phyloP scores from a whole-genome alignment of 2,329 filamentous ascomycete genomes.

The Nothopassalora personata region DNA sequence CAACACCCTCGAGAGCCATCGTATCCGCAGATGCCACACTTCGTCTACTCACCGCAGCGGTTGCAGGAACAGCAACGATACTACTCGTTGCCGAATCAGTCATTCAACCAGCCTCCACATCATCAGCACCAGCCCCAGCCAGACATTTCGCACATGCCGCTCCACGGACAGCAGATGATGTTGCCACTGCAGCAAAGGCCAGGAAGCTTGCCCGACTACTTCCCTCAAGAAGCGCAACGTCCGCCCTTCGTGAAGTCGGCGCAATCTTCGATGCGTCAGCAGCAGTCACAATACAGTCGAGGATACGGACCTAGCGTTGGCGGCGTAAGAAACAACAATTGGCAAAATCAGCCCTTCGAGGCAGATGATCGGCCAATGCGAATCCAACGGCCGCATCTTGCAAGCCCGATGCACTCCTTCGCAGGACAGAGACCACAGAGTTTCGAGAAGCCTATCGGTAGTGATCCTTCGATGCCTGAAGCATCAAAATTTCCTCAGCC shows the following conservation, averaged over 20 bases:
- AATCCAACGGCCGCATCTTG: not conserved
- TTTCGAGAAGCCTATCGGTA: conserved; percentile 34
- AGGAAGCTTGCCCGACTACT: conserved; percentile 16
- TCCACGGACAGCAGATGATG: conserved; percentile 20
- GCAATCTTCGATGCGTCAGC: not conserved
- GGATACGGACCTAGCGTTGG: not conserved
- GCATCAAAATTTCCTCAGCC: conserved; percentile 55
- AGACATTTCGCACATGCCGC: conserved; percentile 20
- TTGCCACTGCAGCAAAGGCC: conserved; percentile 26
- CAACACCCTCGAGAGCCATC: conserved; percentile 43
- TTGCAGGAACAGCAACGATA: conserved; percentile 32
- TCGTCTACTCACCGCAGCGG: conserved; percentile 40
- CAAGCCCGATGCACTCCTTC: conserved; percentile 1
- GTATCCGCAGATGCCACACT: conserved; percentile 45
- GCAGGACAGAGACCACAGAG: not conserved
- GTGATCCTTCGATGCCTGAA: conserved; percentile 45
- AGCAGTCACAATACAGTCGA: not conserved
- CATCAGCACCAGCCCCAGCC: conserved; percentile 19
- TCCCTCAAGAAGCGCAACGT: conserved; percentile 2
- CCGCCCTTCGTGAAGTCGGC: not conserved
- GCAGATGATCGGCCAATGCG: not conserved
- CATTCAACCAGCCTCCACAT: conserved; percentile 12
- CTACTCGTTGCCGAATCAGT: conserved; percentile 11
- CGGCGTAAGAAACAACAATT: not conserved
- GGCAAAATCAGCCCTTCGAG: not conserved